These are phyloP conservation scores for Pulveroboletus frians DNA, from an alignment of 768 basidiomycete species.

Conservation along the genomic window DNA sequence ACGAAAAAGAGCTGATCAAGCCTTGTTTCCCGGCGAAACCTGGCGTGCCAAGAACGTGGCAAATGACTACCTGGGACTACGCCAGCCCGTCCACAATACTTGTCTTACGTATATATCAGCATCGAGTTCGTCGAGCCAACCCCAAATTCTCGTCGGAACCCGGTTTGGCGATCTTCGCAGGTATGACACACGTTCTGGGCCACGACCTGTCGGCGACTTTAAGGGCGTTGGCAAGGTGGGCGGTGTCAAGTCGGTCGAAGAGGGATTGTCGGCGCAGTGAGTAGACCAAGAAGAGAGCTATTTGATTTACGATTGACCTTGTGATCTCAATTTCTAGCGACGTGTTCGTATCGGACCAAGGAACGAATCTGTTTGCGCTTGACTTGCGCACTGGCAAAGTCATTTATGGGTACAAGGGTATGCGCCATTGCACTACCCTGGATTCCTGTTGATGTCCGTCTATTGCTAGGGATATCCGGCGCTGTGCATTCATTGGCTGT, in stretches of 20 bases:
- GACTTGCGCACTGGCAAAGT: constrained; percentile 66
- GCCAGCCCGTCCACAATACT: constrained; percentile 74
- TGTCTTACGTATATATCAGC: constrained; percentile 55
- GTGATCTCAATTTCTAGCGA: constrained; percentile 41
- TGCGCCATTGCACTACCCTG: neutral
- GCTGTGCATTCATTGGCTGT: constrained; percentile 61
- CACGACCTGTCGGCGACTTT: constrained; percentile 67
- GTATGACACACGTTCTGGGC: constrained; percentile 71
- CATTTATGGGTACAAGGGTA: constrained; percentile 66
- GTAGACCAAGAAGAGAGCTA: constrained; percentile 23
- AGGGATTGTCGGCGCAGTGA: constrained; percentile 61
- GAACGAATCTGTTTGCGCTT: constrained; percentile 56
- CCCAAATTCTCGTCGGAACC: constrained; percentile 67
- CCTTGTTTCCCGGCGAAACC: constrained; percentile 63
- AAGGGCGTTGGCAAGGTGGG: constrained; percentile 52
- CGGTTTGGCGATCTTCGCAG: constrained; percentile 66
- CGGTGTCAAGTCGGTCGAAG: constrained; percentile 55
- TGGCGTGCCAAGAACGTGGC: constrained; percentile 86
- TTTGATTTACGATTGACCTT: neutral
- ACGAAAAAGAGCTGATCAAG: constrained; percentile 52
- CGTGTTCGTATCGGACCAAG: constrained; percentile 62
- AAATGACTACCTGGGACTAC: constrained; percentile 70
- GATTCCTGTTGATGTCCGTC: neutral
- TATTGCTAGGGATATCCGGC: constrained; percentile 57
- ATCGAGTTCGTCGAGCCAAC: constrained; percentile 29